Evolutionary conservation across 78 protist genomes (phyloP), one percentile per base, ranked within the genome.

Genomic region (Speleostelium caveatum): DNA sequence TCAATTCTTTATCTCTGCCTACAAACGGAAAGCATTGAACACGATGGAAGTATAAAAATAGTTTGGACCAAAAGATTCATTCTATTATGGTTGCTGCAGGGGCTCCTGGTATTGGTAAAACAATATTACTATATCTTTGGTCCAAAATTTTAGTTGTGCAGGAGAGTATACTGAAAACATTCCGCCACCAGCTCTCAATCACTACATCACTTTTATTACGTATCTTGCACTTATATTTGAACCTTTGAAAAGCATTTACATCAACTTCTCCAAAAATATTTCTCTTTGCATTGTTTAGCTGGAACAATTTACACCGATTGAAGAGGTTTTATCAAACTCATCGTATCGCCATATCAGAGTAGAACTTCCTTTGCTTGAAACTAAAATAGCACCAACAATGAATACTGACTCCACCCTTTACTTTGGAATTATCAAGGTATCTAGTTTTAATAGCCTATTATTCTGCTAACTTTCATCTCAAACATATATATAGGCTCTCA

Each of bases 71-170:
- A 10, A 45, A 45, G 10, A 45, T 45, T 45, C 53, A 45, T 45
- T 12, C 72, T 30, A 65, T 65, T 12, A 30, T 65, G 4, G 36
- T 65, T 12, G 72, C 36, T 65, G 36, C 72, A 28, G 72, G 72
- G 5, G 14, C 72, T 8, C 72, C 72, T 19, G 72, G 72, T 24
- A 65, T 65, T 36, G 72, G 72, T 30, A 65, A 65, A 36, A 65
- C 72, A 4, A 65, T 16, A 65, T 3, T 65, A 19, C 36, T 36
- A 5, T 65, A 36, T 65, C 72, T 5, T 65, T 28, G 12, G 72
- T 10, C 72, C 5, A 65, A 12, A 10, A 4, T 5, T 21, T 65
- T 28, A 12, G 30, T 30, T 4, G 5, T 30, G 72, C 5, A 38
- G 7, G 12, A 6, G 39, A 60, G 10, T 28, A 16, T 16, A 10